Evolutionary conservation across 257 asterid species (phyloP).

Genomic region (Vinca minor): DNA sequence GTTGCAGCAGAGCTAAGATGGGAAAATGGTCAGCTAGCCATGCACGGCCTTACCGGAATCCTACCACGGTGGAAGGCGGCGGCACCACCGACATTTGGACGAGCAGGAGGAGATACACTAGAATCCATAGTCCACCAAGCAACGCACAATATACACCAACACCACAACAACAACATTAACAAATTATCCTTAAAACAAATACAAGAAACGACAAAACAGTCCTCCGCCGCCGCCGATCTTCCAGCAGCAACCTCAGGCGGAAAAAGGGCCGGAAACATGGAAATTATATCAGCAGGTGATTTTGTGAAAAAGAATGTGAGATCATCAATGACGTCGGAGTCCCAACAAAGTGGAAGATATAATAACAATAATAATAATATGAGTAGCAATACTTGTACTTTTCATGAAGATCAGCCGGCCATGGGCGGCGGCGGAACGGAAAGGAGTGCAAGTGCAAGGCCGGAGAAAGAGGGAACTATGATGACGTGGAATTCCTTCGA

Average conservation of each 20-base stretch:
- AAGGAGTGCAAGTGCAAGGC: slow-evolving; percentile 36
- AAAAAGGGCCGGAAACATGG: no score
- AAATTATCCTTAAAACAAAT: no score
- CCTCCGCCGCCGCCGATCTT: no score
- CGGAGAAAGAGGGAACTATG: no score
- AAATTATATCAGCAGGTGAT: no score
- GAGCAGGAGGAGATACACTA: no score
- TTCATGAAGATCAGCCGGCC: slow-evolving; percentile 5
- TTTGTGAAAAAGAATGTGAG: slow-evolving; percentile 31
- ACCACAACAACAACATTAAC: no score
- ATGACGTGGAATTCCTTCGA: slow-evolving; percentile 53
- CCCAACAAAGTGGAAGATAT: slow-evolving; percentile 18
- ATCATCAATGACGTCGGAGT: slow-evolving; percentile 16
- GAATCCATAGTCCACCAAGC: slow-evolving; percentile 60
- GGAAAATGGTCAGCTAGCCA: slow-evolving; percentile 47
- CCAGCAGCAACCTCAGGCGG: slow-evolving; percentile 4
- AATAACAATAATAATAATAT: neutral
- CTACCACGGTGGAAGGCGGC: slow-evolving; percentile 11
- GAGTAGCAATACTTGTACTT: neutral
- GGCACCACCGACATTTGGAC: slow-evolving; percentile 22
- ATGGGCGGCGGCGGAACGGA: slow-evolving; percentile 6
- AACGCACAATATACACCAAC: no score
- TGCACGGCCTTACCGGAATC: slow-evolving; percentile 26
- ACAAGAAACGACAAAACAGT: no score
- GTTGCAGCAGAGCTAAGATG: slow-evolving; percentile 49